A percentile compares a stretch with the other conserved stretches of the same genome.
Conservation (phyloP, 179 eudicot species). For the Silene noctiflora region DNA sequence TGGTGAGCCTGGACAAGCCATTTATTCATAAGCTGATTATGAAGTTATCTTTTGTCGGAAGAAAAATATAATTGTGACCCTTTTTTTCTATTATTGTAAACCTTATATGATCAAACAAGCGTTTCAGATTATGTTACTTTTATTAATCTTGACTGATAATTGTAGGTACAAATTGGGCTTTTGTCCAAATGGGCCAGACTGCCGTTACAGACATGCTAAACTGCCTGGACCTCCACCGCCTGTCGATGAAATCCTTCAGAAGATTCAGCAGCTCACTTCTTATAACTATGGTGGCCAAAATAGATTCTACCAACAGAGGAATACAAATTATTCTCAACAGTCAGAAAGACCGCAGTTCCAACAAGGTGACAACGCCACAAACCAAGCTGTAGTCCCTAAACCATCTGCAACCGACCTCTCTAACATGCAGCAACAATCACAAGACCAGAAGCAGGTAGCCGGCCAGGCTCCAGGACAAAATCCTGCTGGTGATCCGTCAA, state of each 20-base stretch:
- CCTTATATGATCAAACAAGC: neutral
- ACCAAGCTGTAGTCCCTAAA: constrained; percentile 47
- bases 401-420: constrained; percentile 50
- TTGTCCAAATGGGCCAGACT: constrained; percentile 98
- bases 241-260: constrained; percentile 90
- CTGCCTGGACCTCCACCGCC: constrained; percentile 97
- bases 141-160: constrained; percentile 13
- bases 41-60: neutral
- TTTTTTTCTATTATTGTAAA: neutral
- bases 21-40: constrained; percentile 2
- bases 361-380: constrained; percentile 45
- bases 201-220: constrained; percentile 96
- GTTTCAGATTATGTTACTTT: neutral
- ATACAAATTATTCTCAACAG: constrained; percentile 56
- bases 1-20: neutral
- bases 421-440: constrained; percentile 45
- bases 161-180: constrained; percentile 95
- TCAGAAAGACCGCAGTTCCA: constrained; percentile 57
- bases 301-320: constrained; percentile 68
- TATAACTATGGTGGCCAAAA: constrained; percentile 59
- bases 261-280: constrained; percentile 82
- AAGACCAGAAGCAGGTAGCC: constrained; percentile 49
- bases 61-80: neutral
- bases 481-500: constrained; percentile 48
- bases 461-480: constrained; percentile 54